Base-by-base conservation (phyloP, 768 basidiomycete genomes). In the Mycena belliarum region DNA sequence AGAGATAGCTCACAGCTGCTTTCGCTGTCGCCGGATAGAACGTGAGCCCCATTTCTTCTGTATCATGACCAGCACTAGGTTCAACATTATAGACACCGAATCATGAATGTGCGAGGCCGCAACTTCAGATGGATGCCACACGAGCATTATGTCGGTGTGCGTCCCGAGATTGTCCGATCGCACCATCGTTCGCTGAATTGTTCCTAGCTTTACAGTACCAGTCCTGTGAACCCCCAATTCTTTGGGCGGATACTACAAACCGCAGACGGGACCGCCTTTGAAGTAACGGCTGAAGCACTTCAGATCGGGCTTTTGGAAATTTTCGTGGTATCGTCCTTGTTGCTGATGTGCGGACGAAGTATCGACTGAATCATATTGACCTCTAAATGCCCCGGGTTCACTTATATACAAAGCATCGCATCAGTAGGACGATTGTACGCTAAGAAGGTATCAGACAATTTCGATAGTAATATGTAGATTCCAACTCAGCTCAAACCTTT, bases 31-130 rank as follows among this genome's bases (percentile, higher is more conserved):
- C 41, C 41, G 14, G 41, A 42, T 42, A 42, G 24, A 42, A 70
- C 70, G 79, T 77, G 32, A 29, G 60, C 29, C n/a, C n/a, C 35
- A 8, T 29, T 14, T 18, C 11, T 42, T 15, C 25, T n/a, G n/a
- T n/a, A n/a, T 24, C 3, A 6, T 23, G 4, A 10, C 12, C 29
- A 15, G 16, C 33, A 12, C 12, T 32, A 12, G 29, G 33, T 40
- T 15, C 20, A n/a, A 15, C 10, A 6, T 18, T 14, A 32, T 37
- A 62, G 61, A 4, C 48, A 54, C 40, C 47, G 61, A 25, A 18
- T 57, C 4, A 58, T 62, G 61, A 58, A 41, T 14, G 52, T 50
- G 9, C 33, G 38, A 20, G 48, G 52, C 7, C 32, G 42, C 16
- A 50, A 49, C 24, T 62, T 55, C n/a, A 40, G 38, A n/a, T 58